Conservation (phyloP, 2,329 filamentous ascomycete species). For the Triangularia setosa region DNA sequence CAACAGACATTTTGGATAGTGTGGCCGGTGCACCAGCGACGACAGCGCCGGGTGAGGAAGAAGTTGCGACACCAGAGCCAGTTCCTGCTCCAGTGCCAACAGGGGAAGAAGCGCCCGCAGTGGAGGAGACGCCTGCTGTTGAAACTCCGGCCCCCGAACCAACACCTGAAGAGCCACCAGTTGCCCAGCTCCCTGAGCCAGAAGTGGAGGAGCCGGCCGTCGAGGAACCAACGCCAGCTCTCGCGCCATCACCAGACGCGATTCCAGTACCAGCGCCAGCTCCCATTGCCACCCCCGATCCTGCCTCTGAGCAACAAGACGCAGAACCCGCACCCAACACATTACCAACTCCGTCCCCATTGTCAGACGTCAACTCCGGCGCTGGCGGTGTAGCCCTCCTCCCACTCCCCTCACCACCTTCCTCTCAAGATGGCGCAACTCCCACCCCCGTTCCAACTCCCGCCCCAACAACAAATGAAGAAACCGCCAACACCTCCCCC, state of each 20-base stretch:
- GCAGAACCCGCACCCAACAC: not conserved
- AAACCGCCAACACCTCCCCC: not conserved
- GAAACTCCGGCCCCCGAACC: slow-evolving; percentile 2
- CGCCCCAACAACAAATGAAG: not conserved
- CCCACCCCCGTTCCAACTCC: not conserved
- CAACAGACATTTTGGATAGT: slow-evolving; percentile 6
- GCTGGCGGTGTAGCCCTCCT: not conserved
- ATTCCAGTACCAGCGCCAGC: slow-evolving; percentile 6
- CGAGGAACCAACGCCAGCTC: not conserved
- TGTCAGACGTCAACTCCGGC: not conserved
- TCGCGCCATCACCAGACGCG: not conserved
- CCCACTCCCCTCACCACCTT: not conserved
- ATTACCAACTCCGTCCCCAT: slow-evolving; percentile 16
- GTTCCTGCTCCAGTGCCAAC: slow-evolving; percentile 7
- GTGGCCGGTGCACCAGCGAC: not conserved
- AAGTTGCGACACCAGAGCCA: not conserved
- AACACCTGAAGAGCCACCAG: not conserved
- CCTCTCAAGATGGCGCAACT: not conserved
- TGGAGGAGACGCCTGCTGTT: not conserved
- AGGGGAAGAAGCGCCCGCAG: slow-evolving; percentile 7
- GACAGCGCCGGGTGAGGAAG: not conserved
- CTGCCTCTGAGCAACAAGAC: slow-evolving; percentile 1
- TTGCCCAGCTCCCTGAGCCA: not conserved
- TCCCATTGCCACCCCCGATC: slow-evolving; percentile 2
- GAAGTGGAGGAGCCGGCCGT: not conserved